Percentiles rank a stretch among this genome's conserved stretches.
Evolutionary conservation across 2,329 filamentous ascomycete species (phyloP).

Genomic region (Ambrosiella xylebori): DNA sequence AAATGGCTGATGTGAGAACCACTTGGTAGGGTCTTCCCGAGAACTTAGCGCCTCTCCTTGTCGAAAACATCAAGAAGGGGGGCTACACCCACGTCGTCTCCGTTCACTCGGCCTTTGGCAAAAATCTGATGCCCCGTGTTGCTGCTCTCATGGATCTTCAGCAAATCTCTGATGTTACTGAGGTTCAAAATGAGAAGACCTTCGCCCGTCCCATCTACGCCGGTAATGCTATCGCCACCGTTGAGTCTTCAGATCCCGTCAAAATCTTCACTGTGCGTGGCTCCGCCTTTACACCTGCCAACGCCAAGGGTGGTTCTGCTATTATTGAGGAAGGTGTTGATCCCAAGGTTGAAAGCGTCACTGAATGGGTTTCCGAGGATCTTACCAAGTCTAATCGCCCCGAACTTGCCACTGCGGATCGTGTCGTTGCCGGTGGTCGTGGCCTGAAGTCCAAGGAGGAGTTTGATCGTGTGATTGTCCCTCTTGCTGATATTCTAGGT

Average conservation of each 20-base stretch:
- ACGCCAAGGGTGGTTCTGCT: slow-evolving; percentile 55
- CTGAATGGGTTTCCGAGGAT: slow-evolving; percentile 89
- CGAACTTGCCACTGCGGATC: slow-evolving; percentile 74
- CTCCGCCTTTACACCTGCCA: slow-evolving; percentile 70
- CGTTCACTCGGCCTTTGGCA: slow-evolving; percentile 88
- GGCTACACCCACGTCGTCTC: slow-evolving; percentile 84
- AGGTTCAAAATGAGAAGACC: slow-evolving; percentile 74
- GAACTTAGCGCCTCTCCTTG: slow-evolving; percentile 81
- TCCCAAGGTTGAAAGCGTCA: slow-evolving; percentile 53
- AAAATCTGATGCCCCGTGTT: slow-evolving; percentile 80
- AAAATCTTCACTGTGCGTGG: slow-evolving; percentile 88
- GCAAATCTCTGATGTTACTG: slow-evolving; percentile 83
- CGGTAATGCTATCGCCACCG: slow-evolving; percentile 90
- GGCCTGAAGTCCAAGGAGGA: slow-evolving; percentile 97
- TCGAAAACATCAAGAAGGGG: slow-evolving; percentile 93
- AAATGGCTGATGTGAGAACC: background rate
- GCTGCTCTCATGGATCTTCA: slow-evolving; percentile 83
- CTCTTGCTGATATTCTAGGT: slow-evolving; percentile 78
- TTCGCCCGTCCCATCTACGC: slow-evolving; percentile 96
- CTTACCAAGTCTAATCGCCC: slow-evolving; percentile 86
- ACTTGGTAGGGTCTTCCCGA: slow-evolving; percentile 60
- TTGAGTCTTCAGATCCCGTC: slow-evolving; percentile 70
- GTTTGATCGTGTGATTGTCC: slow-evolving; percentile 82
- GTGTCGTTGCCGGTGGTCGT: slow-evolving; percentile 83
- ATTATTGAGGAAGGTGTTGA: slow-evolving; percentile 67